phyloP scores from a whole-genome alignment of 2,329 filamentous ascomycete genomes.

The Rhytidhysteron rufulum region DNA sequence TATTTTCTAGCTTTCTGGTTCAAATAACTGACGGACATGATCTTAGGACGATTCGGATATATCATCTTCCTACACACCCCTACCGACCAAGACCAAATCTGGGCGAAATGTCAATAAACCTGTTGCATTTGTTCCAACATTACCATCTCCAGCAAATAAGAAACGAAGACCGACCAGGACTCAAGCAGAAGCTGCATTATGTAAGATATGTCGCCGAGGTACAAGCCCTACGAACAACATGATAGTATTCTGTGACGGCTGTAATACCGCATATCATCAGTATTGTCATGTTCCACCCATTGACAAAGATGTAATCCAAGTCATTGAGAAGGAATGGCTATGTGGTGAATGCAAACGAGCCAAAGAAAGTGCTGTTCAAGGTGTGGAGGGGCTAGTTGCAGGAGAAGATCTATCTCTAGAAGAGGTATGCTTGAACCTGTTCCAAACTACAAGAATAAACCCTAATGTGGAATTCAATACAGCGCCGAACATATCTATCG shows the following conservation, averaged over 20 bases:
- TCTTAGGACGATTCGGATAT: constrained; percentile 34
- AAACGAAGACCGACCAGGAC: constrained; percentile 56
- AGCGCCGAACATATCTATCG: constrained; percentile 63
- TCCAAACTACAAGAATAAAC: too few relatives aligned
- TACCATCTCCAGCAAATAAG: constrained; percentile 44
- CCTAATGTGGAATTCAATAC: too few relatives aligned
- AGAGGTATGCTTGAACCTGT: constrained; percentile 33
- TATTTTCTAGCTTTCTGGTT: too few relatives aligned
- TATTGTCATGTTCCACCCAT: constrained; percentile 76
- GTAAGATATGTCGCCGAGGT: constrained; percentile 68
- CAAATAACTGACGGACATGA: not conserved
- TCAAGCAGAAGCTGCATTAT: constrained; percentile 53
- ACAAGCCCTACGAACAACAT: constrained; percentile 70
- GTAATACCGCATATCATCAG: constrained; percentile 76
- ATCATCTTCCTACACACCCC: constrained; percentile 48
- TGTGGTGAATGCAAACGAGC: constrained; percentile 57
- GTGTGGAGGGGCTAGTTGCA: constrained; percentile 36
- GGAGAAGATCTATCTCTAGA: constrained; percentile 39
- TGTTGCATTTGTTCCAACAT: constrained; percentile 57
- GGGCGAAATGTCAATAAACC: constrained; percentile 69
- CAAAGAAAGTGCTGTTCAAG: constrained; percentile 26
- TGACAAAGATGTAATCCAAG: constrained; percentile 62
- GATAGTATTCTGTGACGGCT: constrained; percentile 83
- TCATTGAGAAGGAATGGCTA: constrained; percentile 67
- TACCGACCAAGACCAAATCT: constrained; percentile 68